These are phyloP conservation scores for Ceratocystis smalleyi DNA, from an alignment of 2,329 filamentous ascomycete species.

Conservation along the genomic window DNA sequence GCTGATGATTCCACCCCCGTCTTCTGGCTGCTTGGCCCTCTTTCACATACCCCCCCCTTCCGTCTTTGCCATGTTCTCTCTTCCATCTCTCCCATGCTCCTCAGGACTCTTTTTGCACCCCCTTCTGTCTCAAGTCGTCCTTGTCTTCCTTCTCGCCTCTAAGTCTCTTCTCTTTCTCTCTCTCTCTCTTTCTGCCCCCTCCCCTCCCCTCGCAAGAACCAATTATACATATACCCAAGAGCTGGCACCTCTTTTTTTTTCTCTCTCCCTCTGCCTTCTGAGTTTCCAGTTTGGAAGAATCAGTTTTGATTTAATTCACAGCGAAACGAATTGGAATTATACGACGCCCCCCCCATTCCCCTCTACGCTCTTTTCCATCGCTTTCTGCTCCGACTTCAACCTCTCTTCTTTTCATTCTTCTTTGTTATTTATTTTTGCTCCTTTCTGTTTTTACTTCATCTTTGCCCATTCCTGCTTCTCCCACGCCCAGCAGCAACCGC, in stretches of 20 bases:
- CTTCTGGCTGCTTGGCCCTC: neutral
- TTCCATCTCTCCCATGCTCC: conserved; percentile 31
- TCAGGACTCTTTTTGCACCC: conserved; percentile 19
- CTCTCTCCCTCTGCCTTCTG: conserved; percentile 20
- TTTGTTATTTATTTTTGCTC: conserved; percentile 2
- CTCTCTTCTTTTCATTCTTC: conserved; percentile 7
- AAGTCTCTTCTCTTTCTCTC: neutral
- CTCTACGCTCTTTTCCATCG: conserved; percentile 14
- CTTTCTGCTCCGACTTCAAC: conserved; percentile 12
- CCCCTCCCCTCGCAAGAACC: conserved; percentile 18
- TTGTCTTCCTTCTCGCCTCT: conserved; percentile 26
- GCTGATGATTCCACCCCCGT: neutral
- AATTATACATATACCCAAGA: conserved; percentile 31
- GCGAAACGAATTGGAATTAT: conserved; percentile 26
- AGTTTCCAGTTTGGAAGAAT: conserved; percentile 23
- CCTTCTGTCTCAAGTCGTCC: conserved; percentile 23
- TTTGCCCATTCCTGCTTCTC: conserved; percentile 20
- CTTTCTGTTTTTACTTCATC: conserved; percentile 15
- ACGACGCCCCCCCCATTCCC: neutral
- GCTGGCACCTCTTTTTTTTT: conserved; percentile 39
- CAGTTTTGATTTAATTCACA: conserved; percentile 26
- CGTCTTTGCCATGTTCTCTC: neutral
- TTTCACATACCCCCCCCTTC: neutral
- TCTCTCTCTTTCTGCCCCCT: neutral
- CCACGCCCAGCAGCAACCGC: conserved; percentile 6